Conservation (phyloP, 2,329 filamentous ascomycete species). For the Endothia cerciana region DNA sequence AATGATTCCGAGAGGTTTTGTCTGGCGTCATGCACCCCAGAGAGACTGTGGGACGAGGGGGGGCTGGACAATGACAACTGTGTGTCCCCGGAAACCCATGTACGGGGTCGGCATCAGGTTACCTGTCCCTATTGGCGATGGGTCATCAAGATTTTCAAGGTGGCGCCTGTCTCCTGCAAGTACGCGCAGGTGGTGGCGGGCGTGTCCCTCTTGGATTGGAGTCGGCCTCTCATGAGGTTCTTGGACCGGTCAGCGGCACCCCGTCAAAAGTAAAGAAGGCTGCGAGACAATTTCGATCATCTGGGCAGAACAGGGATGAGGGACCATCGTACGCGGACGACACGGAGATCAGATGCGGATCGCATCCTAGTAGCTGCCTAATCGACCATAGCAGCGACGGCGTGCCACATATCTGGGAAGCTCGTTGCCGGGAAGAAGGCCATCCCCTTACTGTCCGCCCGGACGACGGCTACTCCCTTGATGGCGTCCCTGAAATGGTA, state of each 20-base stretch:
- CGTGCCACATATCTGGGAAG: constrained; percentile 10
- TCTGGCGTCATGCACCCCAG: constrained; percentile 5
- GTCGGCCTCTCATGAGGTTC: not conserved
- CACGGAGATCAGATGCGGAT: constrained; percentile 4
- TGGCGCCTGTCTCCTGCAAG: not conserved
- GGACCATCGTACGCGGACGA: not conserved
- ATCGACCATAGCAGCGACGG: constrained; percentile 6
- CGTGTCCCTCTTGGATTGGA: not conserved
- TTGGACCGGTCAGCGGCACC: not conserved
- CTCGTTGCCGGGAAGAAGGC: constrained; percentile 1
- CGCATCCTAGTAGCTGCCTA: constrained; percentile 6
- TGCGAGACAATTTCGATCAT: constrained; percentile 14
- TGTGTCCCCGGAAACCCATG: not conserved
- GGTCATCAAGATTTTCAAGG: not conserved
- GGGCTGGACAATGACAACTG: not conserved
- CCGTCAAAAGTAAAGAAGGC: not conserved
- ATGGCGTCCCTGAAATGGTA: not conserved
- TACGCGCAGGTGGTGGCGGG: not conserved
- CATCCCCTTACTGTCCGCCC: too few relatives aligned
- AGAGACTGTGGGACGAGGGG: constrained; percentile 17
- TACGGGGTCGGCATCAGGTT: not conserved
- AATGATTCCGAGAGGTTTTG: constrained; percentile 9
- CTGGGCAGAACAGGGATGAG: constrained; percentile 3
- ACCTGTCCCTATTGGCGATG: not conserved
- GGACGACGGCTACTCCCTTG: not conserved